Conservation (phyloP, 306 rosid species). For the Castanea mollissima region DNA sequence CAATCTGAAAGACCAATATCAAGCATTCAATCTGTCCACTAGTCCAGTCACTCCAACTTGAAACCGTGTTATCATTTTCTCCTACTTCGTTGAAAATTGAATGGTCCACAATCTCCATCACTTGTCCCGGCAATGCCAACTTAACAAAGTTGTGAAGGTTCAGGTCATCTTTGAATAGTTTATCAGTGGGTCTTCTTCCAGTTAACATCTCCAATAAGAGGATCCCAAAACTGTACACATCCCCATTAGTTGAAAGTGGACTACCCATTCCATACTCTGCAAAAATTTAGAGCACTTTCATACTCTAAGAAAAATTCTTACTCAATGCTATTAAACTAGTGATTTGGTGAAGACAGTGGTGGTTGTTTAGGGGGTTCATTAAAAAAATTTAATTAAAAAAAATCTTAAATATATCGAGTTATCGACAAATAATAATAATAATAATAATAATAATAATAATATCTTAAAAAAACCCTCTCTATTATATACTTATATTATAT, state of each 20-base stretch:
- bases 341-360: neutral
- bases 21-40: neutral
- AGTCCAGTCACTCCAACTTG: neutral
- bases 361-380: no score
- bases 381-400: no score
- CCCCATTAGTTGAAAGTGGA: neutral
- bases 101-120: neutral
- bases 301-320: neutral
- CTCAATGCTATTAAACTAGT: neutral
- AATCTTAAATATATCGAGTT: no score
- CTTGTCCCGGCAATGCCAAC: neutral
- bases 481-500: no score
- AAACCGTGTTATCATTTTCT: neutral
- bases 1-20: neutral
- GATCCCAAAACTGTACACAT: constrained; percentile 12
- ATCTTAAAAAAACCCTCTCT: no score
- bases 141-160: constrained; percentile 5
- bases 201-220: constrained; percentile 16
- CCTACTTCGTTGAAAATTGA: neutral
- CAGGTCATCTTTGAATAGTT: neutral
- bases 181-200: neutral
- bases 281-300: neutral
- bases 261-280: constrained; percentile 19
- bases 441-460: no score
- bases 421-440: no score